Percentiles rank a stretch among this genome's conserved stretches.
These are phyloP conservation scores for Daldinia sp. DNA, from an alignment of 2,329 filamentous ascomycete genomes.

Conservation along the genomic window DNA sequence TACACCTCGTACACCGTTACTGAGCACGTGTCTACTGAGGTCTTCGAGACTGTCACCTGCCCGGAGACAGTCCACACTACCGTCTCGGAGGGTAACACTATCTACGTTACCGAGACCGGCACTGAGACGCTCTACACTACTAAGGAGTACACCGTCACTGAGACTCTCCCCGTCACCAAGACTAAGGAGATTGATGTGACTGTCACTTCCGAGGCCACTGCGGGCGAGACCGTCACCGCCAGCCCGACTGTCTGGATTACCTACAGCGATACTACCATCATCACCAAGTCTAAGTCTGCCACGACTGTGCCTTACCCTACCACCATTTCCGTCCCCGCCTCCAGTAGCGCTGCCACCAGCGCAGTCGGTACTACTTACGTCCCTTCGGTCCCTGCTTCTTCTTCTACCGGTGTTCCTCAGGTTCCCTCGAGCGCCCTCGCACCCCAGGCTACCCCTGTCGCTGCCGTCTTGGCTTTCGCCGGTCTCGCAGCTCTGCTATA, in stretches of 20 bases:
- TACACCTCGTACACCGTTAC: conserved; percentile 53
- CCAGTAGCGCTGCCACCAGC: conserved; percentile 30
- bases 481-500: conserved; percentile 49
- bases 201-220: conserved; percentile 54
- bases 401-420: conserved; percentile 20
- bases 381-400: conserved; percentile 12
- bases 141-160: conserved; percentile 54
- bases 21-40: conserved; percentile 48
- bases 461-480: conserved; percentile 47
- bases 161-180: conserved; percentile 57
- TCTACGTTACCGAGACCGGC: conserved; percentile 58
- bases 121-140: conserved; percentile 57
- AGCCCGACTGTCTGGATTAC: conserved; percentile 52
- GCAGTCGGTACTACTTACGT: conserved; percentile 40
- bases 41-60: conserved; percentile 55
- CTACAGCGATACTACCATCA: conserved; percentile 51
- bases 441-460: conserved; percentile 42
- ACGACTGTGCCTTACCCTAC: conserved; percentile 44
- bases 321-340: conserved; percentile 30
- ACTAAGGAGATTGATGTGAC: conserved; percentile 57
- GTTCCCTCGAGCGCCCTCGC: conserved; percentile 37
- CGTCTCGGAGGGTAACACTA: conserved; percentile 56
- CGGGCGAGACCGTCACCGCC: conserved; percentile 52
- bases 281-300: conserved; percentile 48
- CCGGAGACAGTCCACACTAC: conserved; percentile 59